These are phyloP conservation scores for Cadophora luteo-olivacea DNA, from an alignment of 2,329 filamentous ascomycete genomes.

Conservation along the genomic window DNA sequence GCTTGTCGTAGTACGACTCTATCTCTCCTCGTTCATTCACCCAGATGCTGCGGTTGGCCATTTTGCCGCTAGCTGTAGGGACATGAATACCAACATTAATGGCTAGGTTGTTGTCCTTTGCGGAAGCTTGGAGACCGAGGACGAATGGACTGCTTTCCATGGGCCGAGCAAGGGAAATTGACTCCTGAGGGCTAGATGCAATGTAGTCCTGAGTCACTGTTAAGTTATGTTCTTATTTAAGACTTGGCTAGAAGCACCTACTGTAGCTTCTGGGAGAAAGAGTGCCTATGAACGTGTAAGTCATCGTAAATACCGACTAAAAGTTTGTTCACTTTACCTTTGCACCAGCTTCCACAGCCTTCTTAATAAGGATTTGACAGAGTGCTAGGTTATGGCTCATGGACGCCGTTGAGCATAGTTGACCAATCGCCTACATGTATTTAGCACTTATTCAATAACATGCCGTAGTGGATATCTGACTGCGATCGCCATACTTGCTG, in stretches of 20 bases:
- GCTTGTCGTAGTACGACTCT: constrained; percentile 76
- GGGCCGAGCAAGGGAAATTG: constrained; percentile 72
- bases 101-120: constrained; percentile 66
- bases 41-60: constrained; percentile 72
- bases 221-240: not conserved
- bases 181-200: constrained; percentile 69
- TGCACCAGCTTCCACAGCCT: constrained; percentile 77
- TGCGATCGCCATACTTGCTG: constrained; percentile 41
- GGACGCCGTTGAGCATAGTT: constrained; percentile 84
- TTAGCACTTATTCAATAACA: constrained; percentile 20
- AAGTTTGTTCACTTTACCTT: too few species aligned
- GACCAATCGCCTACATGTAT: constrained; percentile 75
- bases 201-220: constrained; percentile 64
- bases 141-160: constrained; percentile 75
- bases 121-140: constrained; percentile 72
- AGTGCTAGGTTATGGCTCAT: constrained; percentile 81
- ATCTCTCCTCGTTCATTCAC: constrained; percentile 67
- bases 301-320: too few species aligned
- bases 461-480: constrained; percentile 32
- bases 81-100: constrained; percentile 92
- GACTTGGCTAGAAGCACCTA: constrained; percentile 11
- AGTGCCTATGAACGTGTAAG: too few species aligned
- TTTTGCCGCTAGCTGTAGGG: constrained; percentile 55
- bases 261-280: constrained; percentile 84
- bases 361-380: constrained; percentile 73